Percentiles rank a stretch among this genome's conserved stretches.
phyloP scores from a whole-genome alignment of 176 grass and related monocot species.

The Melocanna baccifera region DNA sequence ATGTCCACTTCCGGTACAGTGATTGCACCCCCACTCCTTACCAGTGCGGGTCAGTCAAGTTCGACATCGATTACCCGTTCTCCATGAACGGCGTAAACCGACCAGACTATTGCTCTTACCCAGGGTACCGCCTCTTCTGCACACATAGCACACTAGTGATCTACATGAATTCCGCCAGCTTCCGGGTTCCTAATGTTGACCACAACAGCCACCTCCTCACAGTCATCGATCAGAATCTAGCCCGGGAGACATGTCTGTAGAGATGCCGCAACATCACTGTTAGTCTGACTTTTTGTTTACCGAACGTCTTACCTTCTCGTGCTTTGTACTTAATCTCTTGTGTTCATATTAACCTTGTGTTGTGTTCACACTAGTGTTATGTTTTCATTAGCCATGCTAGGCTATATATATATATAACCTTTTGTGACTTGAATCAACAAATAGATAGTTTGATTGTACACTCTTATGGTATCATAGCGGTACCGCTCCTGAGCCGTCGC shows the following conservation, averaged over 20 bases:
- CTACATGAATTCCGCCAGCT: not conserved
- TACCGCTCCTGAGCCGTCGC: too few species aligned
- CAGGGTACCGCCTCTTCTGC: conserved; percentile 26
- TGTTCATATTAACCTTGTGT: too few species aligned
- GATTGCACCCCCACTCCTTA: not conserved
- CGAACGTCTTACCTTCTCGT: too few species aligned
- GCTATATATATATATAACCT: too few species aligned
- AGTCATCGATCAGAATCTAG: conserved; percentile 13
- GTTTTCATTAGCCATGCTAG: too few species aligned
- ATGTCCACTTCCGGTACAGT: conserved; percentile 18
- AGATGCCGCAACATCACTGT: conserved; percentile 2
- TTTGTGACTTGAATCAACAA: too few species aligned
- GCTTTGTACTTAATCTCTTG: too few species aligned
- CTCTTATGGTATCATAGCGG: too few species aligned
- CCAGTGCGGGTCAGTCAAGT: not conserved
- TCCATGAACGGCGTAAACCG: not conserved
- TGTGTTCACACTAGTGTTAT: too few species aligned
- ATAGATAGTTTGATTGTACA: too few species aligned
- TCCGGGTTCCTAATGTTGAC: conserved; percentile 29
- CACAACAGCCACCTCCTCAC: not conserved
- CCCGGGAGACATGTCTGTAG: not conserved
- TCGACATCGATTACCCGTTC: conserved; percentile 29
- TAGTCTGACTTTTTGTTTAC: too few species aligned
- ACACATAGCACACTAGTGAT: not conserved
- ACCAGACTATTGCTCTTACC: conserved; percentile 43